Percentiles rank a stretch among this genome's conserved stretches.
phyloP scores from a whole-genome alignment of 257 asterid species.

The Lycium barbarum region DNA sequence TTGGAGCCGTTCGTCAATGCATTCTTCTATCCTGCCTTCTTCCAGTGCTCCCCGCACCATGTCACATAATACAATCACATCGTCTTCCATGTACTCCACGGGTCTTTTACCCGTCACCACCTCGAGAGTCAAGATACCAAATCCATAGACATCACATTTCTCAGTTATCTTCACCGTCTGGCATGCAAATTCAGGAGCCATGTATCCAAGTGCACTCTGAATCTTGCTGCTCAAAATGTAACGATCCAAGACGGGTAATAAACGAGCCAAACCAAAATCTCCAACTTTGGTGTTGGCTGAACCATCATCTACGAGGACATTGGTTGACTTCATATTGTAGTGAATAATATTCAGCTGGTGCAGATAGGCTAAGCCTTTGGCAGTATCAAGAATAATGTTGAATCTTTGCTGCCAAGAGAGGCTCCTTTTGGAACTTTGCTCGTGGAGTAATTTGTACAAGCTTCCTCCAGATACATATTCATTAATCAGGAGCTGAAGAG shows the following conservation, averaged over 20 bases:
- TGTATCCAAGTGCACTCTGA: conserved; percentile 88
- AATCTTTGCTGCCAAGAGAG: conserved; percentile 78
- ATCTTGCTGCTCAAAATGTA: conserved; percentile 79
- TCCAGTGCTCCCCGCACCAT: conserved; percentile 79
- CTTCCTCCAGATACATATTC: conserved; percentile 64
- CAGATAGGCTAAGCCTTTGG: conserved; percentile 74
- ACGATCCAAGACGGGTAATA: conserved; percentile 68
- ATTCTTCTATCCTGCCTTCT: conserved; percentile 71
- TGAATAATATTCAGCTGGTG: conserved; percentile 68
- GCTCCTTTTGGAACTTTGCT: conserved; percentile 37
- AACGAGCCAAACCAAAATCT: conserved; percentile 75
- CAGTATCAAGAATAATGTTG: conserved; percentile 62
- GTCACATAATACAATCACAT: conserved; percentile 78
- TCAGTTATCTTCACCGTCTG: conserved; percentile 83
- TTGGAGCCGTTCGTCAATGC: conserved; percentile 59
- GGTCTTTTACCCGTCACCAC: conserved; percentile 77
- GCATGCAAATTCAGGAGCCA: conserved; percentile 91
- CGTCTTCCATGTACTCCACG: conserved; percentile 87
- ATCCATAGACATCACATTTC: conserved; percentile 86
- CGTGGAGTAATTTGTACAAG: conserved; percentile 71
- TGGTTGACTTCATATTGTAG: conserved; percentile 74
- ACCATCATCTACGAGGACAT: conserved; percentile 53
- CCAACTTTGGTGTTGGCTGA: conserved; percentile 72
- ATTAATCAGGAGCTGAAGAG: conserved; percentile 72
- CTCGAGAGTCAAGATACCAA: conserved; percentile 74